These are phyloP conservation scores for Scheffersomyces ergatensis DNA, from an alignment of 805 yeast genomes.

Conservation along the genomic window DNA sequence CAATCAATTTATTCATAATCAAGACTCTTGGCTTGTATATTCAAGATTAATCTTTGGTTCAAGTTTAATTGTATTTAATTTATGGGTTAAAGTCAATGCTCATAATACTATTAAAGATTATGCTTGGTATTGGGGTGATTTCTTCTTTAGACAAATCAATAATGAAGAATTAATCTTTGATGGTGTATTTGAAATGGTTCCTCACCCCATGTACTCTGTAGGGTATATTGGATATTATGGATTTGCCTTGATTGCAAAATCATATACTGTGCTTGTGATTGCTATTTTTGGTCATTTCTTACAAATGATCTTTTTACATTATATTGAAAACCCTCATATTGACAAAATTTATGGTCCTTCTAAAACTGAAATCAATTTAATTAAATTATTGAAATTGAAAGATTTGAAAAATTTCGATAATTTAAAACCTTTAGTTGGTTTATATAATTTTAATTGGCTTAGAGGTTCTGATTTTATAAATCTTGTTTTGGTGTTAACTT, in stretches of 20 bases:
- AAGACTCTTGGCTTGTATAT: conserved; percentile 41
- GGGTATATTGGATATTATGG: conserved; percentile 90
- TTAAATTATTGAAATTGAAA: conserved; percentile 43
- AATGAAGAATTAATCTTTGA: conserved; percentile 74
- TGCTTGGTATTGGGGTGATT: conserved; percentile 97
- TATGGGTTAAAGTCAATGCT: conserved; percentile 85
- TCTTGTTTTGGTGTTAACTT: conserved; percentile 37
- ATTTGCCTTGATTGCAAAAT: conserved; percentile 71
- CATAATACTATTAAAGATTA: conserved; percentile 85
- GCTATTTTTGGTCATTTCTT: conserved; percentile 73
- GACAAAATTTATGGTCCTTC: conserved; percentile 70
- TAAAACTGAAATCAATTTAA: conserved; percentile 33
- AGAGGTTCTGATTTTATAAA: conserved; percentile 64
- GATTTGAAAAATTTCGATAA: conserved; percentile 44
- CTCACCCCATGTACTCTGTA: conserved; percentile 90
- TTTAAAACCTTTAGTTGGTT: conserved; percentile 53
- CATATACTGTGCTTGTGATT: conserved; percentile 65
- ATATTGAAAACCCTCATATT: conserved; percentile 83
- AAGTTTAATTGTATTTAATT: conserved; percentile 62
- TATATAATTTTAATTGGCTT: conserved; percentile 59
- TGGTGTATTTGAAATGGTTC: conserved; percentile 86
- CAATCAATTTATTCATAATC: conserved; percentile 36
- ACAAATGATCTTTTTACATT: conserved; percentile 72
- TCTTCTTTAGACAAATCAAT: conserved; percentile 69
- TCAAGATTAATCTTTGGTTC: conserved; percentile 60